Evolutionary conservation across 1,284 basidiomycete genomes (phyloP), one percentile per base, ranked within the genome.

Genomic region (Leccinum laetum): DNA sequence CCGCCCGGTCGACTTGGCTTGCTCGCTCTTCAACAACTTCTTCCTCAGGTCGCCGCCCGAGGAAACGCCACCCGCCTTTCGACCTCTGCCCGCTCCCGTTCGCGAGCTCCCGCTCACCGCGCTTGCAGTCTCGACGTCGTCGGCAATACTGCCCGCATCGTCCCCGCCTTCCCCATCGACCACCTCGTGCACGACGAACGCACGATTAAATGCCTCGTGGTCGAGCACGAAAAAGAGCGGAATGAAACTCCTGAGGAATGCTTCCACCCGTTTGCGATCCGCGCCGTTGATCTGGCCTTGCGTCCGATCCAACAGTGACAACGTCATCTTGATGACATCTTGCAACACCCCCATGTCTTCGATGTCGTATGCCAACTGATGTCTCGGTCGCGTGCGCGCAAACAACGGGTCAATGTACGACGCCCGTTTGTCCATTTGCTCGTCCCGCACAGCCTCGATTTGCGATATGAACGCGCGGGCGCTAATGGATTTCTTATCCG

Each of bases 301-400:
- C 56, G 92, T 91, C 37, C 96, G 91, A 76, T 99, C 96, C 71
- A 99, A 82, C 78, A 94, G 94, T n/a, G 92, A 93, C 72, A 98
- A 87, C 41, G 92, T 87, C 68, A 99, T 85, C 97, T 74, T 94
- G 91, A 87, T 41, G 92, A 87, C 68, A 99, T 85, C 97, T 74
- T 94, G 91, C 64, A 99, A 77, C 14, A 96, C 91, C 13, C 82
- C 81, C 32, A 87, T 80, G 77, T 99, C 94, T 62, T 89, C 89
- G 61, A 99, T 79, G 57, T 85, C 82, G 71, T 92, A 96, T 69
- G 91, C 88, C 69, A 98, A 84, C 75, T 99, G 96, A 72, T 93
- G 89, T 74, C 87, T 77, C 71, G 89, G 81, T 75, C 88, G 70
- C 73, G 89, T 87, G 80, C 96, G 79, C 52, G 86, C 83, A 69